phyloP scores from a whole-genome alignment of 371 early-diverging fungal species.

The Encephalitozoon hellem region DNA sequence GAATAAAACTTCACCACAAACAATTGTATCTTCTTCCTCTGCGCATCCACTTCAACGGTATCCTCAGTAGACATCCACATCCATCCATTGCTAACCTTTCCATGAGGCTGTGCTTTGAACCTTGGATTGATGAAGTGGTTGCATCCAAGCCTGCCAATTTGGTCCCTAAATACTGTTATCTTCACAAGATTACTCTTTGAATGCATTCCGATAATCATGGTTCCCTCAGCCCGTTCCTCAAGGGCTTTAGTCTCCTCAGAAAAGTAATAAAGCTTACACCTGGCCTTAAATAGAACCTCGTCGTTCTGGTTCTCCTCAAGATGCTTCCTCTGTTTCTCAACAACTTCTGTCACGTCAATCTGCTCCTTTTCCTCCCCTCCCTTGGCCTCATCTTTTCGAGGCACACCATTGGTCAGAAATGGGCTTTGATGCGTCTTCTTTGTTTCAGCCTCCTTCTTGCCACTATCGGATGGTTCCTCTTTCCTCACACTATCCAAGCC shows the following conservation, averaged over 20 bases:
- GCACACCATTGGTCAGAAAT: constrained; percentile 15
- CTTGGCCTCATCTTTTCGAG: constrained; percentile 21
- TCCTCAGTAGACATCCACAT: constrained; percentile 52
- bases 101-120: constrained; percentile 1
- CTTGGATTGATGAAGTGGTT: constrained; percentile 50
- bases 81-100: constrained; percentile 26
- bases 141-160: constrained; percentile 44
- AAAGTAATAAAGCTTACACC: constrained; percentile 40
- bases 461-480: neutral
- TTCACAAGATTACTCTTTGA: constrained; percentile 20
- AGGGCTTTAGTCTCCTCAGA: constrained; percentile 28
- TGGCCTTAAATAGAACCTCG: constrained; percentile 35
- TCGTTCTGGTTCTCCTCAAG: constrained; percentile 64
- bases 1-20: constrained; percentile 52
- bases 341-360: neutral
- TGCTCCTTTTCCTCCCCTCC: constrained; percentile 30
- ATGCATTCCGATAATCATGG: constrained; percentile 30
- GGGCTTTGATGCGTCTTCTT: constrained; percentile 2
- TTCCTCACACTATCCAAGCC: neutral
- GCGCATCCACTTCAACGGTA: constrained; percentile 34
- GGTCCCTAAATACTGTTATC: constrained; percentile 50
- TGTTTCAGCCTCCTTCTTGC: neutral
- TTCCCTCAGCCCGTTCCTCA: constrained; percentile 46
- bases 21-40: constrained; percentile 6
- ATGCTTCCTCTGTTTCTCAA: constrained; percentile 64